These are phyloP conservation scores for Xylariaceae sp. DNA, from an alignment of 2,329 filamentous ascomycete species.

Conservation along the genomic window DNA sequence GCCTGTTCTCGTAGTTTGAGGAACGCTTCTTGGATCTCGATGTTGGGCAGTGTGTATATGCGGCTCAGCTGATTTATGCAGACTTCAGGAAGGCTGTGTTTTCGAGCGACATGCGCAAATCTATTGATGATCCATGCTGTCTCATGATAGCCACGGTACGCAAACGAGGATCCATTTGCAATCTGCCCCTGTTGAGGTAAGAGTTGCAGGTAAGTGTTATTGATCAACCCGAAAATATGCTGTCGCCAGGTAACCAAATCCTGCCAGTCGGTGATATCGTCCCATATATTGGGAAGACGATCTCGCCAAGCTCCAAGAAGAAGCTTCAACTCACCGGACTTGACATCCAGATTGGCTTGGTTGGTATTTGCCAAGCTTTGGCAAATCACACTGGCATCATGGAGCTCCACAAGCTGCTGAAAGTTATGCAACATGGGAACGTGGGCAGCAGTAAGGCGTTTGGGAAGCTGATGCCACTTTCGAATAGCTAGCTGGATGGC, in stretches of 20 bases:
- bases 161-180: constrained; percentile 85
- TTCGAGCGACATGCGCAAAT: constrained; percentile 94
- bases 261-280: constrained; percentile 99
- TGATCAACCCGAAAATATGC: constrained; percentile 97
- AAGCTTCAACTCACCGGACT: constrained; percentile 92
- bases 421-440: constrained; percentile 95
- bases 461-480: constrained; percentile 98
- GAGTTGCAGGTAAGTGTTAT: constrained; percentile 83
- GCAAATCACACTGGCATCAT: constrained; percentile 96
- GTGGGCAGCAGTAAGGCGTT: constrained; percentile 88
- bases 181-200: constrained; percentile 77
- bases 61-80: constrained; percentile 96
- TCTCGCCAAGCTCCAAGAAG: constrained; percentile 94
- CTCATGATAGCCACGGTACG: constrained; percentile 96
- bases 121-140: constrained; percentile 99
- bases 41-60: constrained; percentile 98
- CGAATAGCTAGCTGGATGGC: constrained; percentile 94
- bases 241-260: constrained; percentile 99
- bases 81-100: constrained; percentile 93
- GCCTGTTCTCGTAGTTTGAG: constrained; percentile 97
- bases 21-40: constrained; percentile 99
- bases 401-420: constrained; percentile 93
- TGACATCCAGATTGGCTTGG: constrained; percentile 79
- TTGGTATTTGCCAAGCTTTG: constrained; percentile 83
- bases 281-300: constrained; percentile 93